Base-by-base conservation (phyloP, 2,329 filamentous ascomycete species). In the Fusarium poae region DNA sequence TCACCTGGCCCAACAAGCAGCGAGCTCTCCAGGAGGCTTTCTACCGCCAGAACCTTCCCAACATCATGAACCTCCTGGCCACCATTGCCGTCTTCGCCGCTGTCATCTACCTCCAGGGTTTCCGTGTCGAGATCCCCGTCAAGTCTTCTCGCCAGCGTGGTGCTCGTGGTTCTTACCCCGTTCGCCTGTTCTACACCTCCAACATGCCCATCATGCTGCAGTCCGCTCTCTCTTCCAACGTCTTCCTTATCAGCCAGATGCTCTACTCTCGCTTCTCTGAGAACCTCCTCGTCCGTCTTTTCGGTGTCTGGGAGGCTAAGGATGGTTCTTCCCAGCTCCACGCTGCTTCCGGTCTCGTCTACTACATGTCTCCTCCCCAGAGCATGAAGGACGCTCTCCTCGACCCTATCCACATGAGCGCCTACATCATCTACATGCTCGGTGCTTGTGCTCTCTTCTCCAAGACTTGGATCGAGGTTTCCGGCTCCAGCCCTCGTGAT, bases 121-220 rank as follows among this genome's bases (percentile, higher is more conserved):
- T 99, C 93, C 96, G 96, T 74, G 96, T 99, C 79, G 96, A 99
- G 86, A 99, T 99, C 79, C 97, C 97, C 68, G 96, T 99, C 88
- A 99, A 99, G 91, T 97, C 94, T 65, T 95, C 94, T 76, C 94
- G 96, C 84, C 96, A 99, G 89, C 94, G 96, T 87, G 96, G 96
- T 82, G 96, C 97, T 80, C 95, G 96, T 77, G 97, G 95, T 78
- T 97, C 94, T 40, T 99, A 98, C 89, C 96, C 96, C 77, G 90
- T 99, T 81, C 95, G 97, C 78, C 92, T 99, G 64, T 99, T 99
- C 90, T 99, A 99, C 86, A 99, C 96, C 79, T 97, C 94, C 81
- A 99, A 99, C 91, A 99, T 99, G 97, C 96, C 96, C 79, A 99
- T 99, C 84, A 99, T 99, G 96, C 88, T 99, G 81, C 97, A 99